phyloP scores from a whole-genome alignment of 257 asterid species.

The Solanum gracilifrons region DNA sequence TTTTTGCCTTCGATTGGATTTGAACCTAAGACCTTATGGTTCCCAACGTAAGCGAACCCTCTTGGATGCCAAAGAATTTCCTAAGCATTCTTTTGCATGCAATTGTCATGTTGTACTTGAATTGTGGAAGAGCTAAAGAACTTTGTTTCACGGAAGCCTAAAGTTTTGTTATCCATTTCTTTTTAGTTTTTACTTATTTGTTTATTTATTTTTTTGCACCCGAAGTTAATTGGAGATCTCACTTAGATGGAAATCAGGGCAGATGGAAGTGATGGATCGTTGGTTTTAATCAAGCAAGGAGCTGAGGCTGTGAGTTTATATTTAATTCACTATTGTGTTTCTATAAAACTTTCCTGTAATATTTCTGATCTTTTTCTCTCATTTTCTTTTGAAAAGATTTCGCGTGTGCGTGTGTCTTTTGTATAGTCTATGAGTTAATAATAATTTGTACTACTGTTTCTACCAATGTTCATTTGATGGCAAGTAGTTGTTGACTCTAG shows the following conservation, averaged over 20 bases:
- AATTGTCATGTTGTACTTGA: too few relatives aligned
- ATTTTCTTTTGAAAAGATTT: not conserved
- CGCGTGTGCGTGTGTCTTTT: not conserved
- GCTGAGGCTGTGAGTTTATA: conserved; percentile 82
- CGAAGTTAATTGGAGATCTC: not conserved
- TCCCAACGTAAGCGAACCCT: too few relatives aligned
- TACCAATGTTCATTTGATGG: not conserved
- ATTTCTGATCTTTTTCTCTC: not conserved
- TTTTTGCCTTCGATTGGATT: too few relatives aligned
- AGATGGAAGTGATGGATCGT: conserved; percentile 34
- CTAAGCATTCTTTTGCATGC: too few relatives aligned
- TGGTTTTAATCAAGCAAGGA: conserved; percentile 67
- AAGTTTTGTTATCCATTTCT: too few relatives aligned
- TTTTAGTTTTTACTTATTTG: not conserved
- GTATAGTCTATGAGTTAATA: not conserved
- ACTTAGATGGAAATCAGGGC: conserved; percentile 29
- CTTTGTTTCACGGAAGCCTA: too few relatives aligned
- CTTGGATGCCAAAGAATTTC: too few relatives aligned
- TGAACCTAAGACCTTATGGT: too few relatives aligned
- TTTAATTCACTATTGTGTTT: not conserved
- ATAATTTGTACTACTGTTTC: not conserved
- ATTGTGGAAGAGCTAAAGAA: too few relatives aligned
- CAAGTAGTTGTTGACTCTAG: not conserved
- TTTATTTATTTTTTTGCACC: not conserved
- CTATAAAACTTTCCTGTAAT: not conserved